These are phyloP conservation scores for Boletus speciosus DNA, from an alignment of 768 basidiomycete species.

Conservation along the genomic window DNA sequence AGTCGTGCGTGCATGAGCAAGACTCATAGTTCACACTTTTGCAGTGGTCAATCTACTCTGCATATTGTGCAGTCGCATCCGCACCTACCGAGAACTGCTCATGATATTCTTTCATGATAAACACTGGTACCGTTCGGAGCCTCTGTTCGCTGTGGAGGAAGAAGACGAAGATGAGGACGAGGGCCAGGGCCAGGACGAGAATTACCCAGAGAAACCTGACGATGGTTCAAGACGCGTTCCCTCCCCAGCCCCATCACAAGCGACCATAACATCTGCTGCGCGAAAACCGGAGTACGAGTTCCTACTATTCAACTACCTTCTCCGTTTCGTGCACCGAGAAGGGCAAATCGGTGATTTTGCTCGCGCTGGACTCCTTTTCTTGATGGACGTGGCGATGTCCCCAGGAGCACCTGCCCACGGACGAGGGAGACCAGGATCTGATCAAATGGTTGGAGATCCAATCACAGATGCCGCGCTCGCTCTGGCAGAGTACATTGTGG, in stretches of 20 bases:
- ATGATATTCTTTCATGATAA: constrained; percentile 98
- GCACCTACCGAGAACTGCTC: constrained; percentile 82
- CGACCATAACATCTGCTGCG: constrained; percentile 49
- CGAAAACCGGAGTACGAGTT: constrained; percentile 92
- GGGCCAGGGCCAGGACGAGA: constrained; percentile 43
- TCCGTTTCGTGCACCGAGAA: constrained; percentile 93
- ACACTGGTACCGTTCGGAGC: constrained; percentile 78
- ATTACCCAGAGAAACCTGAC: constrained; percentile 3
- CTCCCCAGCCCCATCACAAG: constrained; percentile 63
- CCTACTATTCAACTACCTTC: constrained; percentile 90
- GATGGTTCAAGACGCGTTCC: constrained; percentile 26
- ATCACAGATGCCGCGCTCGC: constrained; percentile 82
- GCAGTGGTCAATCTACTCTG: constrained; percentile 89
- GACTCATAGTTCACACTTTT: constrained; percentile 7
- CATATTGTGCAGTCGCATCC: constrained; percentile 88
- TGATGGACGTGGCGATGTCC: constrained; percentile 96
- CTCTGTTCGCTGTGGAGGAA: constrained; percentile 72
- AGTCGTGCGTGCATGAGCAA: constrained; percentile 29
- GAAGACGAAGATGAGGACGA: constrained; percentile 68
- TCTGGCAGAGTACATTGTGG: constrained; percentile 88
- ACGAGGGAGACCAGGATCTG: constrained; percentile 31
- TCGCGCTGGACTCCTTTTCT: constrained; percentile 85
- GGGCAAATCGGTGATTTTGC: constrained; percentile 92
- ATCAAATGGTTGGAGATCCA: constrained; percentile 47
- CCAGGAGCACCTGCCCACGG: constrained; percentile 52